These are phyloP conservation scores for Actinomortierella wolfii DNA, from an alignment of 371 early-diverging fungal genomes.

Conservation along the genomic window DNA sequence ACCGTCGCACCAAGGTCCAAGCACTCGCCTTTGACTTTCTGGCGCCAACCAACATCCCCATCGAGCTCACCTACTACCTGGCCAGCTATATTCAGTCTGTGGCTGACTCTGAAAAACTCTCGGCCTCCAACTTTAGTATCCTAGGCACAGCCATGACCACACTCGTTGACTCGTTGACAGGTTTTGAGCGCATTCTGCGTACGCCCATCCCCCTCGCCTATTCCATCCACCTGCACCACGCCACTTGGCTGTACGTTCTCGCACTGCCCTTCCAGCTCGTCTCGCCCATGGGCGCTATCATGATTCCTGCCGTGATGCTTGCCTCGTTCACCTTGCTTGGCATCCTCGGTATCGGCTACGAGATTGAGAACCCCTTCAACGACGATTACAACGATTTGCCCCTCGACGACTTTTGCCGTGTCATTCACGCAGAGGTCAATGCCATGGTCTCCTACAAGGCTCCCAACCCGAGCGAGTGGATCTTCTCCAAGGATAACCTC, in stretches of 20 bases:
- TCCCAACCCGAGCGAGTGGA: slow-evolving; percentile 38
- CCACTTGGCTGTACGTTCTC: slow-evolving; percentile 69
- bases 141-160: slow-evolving; percentile 43
- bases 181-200: slow-evolving; percentile 77
- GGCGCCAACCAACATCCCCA: slow-evolving; percentile 50
- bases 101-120: slow-evolving; percentile 23
- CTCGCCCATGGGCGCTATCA: slow-evolving; percentile 19
- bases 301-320: slow-evolving; percentile 56
- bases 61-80: slow-evolving; percentile 52
- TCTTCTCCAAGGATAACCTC: slow-evolving; percentile 33
- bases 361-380: slow-evolving; percentile 82
- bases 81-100: slow-evolving; percentile 48
- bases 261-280: slow-evolving; percentile 74
- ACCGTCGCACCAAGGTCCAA: slow-evolving; percentile 12
- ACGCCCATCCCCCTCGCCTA: slow-evolving; percentile 88
- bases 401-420: slow-evolving; percentile 49
- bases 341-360: slow-evolving; percentile 70
- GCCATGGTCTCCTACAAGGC: slow-evolving; percentile 32
- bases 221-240: slow-evolving; percentile 76
- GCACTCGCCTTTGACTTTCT: slow-evolving; percentile 37
- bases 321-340: slow-evolving; percentile 76
- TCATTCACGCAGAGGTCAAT: slow-evolving; percentile 43
- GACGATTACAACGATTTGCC: slow-evolving; percentile 68
- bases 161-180: slow-evolving; percentile 52
- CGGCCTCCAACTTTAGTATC: slow-evolving; percentile 38